A percentile compares a stretch with the other conserved stretches of the same genome.
Conservation (phyloP, 2,329 filamentous ascomycete genomes). For the Dactylonectria macrodidyma region DNA sequence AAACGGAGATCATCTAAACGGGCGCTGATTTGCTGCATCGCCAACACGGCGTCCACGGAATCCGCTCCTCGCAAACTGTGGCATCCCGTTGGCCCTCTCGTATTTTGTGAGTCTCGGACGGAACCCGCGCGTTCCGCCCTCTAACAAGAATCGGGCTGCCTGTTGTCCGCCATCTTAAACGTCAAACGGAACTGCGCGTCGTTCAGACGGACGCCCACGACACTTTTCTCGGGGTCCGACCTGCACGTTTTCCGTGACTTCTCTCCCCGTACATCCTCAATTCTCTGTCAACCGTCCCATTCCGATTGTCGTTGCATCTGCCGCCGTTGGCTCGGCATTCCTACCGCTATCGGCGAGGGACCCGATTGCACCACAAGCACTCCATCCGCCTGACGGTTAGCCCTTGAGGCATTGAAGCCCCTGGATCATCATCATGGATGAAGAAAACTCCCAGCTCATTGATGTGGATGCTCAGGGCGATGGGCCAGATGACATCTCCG, state of each 20-base stretch:
- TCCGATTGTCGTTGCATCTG: conserved; percentile 16
- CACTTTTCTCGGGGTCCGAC: conserved; percentile 34
- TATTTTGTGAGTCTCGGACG: conserved; percentile 13
- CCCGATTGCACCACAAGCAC: not conserved
- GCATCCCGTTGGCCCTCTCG: not conserved
- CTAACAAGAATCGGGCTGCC: not conserved
- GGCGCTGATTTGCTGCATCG: conserved; percentile 40
- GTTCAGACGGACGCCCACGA: conserved; percentile 8
- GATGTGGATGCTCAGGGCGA: conserved; percentile 33
- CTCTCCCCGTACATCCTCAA: conserved; percentile 13
- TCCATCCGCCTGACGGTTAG: not conserved
- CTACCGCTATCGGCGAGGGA: conserved; percentile 8
- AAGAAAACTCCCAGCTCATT: conserved; percentile 31
- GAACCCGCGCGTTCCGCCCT: conserved; percentile 42
- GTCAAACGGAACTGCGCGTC: conserved; percentile 12
- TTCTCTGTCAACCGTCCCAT: conserved; percentile 26
- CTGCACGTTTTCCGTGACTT: conserved; percentile 23
- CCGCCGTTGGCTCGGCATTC: not conserved
- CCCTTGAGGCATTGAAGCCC: not conserved
- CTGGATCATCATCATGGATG: conserved; percentile 32
- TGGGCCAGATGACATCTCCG: conserved; percentile 42
- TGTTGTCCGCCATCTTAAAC: conserved; percentile 6
- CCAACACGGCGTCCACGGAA: conserved; percentile 35
- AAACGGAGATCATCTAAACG: not conserved
- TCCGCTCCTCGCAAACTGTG: not conserved